Evolutionary conservation across 805 yeast species (phyloP).

Genomic region (Candida berthetii): DNA sequence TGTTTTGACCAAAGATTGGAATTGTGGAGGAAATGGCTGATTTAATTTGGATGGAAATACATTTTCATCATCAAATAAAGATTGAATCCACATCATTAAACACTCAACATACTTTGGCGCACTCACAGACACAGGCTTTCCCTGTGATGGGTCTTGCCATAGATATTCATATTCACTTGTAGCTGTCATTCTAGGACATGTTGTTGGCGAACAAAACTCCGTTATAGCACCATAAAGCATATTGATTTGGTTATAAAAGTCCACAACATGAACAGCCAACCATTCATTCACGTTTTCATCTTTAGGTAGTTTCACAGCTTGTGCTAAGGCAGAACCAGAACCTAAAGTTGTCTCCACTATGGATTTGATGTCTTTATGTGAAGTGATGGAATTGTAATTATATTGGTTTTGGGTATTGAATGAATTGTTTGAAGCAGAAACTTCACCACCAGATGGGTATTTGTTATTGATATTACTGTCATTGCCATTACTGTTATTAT

Average conservation of each 20-base stretch:
- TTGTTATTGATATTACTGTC: too few relatives aligned
- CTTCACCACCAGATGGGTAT: too few relatives aligned
- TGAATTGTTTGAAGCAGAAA: too few relatives aligned
- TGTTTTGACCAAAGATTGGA: conserved; percentile 72
- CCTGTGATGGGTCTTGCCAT: conserved; percentile 80
- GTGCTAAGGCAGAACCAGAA: conserved; percentile 82
- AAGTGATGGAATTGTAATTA: conserved; percentile 31
- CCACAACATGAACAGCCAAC: conserved; percentile 97
- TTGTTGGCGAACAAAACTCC: conserved; percentile 90
- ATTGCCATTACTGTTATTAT: too few relatives aligned
- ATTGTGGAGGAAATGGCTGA: conserved; percentile 86
- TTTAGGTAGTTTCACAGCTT: conserved; percentile 89
- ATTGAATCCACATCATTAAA: conserved; percentile 92
- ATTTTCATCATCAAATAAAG: conserved; percentile 83
- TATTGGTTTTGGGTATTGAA: not conserved
- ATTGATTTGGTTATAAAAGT: conserved; percentile 91
- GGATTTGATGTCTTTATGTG: conserved; percentile 71
- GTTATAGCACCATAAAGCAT: conserved; percentile 96
- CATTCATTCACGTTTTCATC: conserved; percentile 92
- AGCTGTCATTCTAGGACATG: conserved; percentile 97
- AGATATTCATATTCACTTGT: conserved; percentile 94
- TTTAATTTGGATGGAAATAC: conserved; percentile 88
- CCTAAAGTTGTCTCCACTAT: conserved; percentile 96
- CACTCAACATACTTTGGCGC: conserved; percentile 96
- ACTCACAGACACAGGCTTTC: conserved; percentile 76